Percentiles rank a stretch among this genome's conserved stretches.
These are phyloP conservation scores for Vanrija sp. DNA, from an alignment of 1,284 basidiomycete species.

Conservation along the genomic window DNA sequence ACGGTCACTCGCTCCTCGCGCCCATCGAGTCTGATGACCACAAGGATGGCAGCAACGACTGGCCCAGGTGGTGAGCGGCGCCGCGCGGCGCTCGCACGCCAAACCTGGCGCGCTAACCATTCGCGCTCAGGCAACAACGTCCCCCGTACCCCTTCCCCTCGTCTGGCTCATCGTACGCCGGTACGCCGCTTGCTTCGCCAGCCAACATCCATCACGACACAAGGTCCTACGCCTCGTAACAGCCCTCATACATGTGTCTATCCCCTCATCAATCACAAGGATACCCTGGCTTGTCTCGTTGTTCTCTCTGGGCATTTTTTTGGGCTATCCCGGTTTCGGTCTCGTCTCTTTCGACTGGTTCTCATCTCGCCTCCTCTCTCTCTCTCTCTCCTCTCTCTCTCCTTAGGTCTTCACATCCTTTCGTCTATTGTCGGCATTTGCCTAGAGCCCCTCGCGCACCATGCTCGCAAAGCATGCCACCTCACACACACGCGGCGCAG, in stretches of 20 bases:
- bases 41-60: slow-evolving; percentile 10
- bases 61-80: slow-evolving; percentile 1
- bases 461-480: too few species aligned
- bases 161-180: not conserved
- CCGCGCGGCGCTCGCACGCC: too few species aligned
- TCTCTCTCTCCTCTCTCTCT: not conserved
- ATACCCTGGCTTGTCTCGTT: not conserved
- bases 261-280: too few species aligned
- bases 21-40: slow-evolving; percentile 9
- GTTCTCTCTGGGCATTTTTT: not conserved
- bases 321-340: not conserved
- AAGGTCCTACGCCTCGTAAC: too few species aligned
- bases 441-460: too few species aligned
- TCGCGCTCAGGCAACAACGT: not conserved
- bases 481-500: too few species aligned
- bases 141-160: slow-evolving; percentile 1
- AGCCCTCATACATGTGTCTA: too few species aligned
- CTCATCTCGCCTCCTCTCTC: not conserved
- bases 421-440: slow-evolving; percentile 2
- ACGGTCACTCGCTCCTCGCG: slow-evolving; percentile 1
- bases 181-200: too few species aligned
- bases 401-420: not conserved
- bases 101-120: not conserved
- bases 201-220: too few species aligned
- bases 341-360: not conserved